phyloP scores from a whole-genome alignment of 1,139 yeast species.

The Yamadazyma siamensis region DNA sequence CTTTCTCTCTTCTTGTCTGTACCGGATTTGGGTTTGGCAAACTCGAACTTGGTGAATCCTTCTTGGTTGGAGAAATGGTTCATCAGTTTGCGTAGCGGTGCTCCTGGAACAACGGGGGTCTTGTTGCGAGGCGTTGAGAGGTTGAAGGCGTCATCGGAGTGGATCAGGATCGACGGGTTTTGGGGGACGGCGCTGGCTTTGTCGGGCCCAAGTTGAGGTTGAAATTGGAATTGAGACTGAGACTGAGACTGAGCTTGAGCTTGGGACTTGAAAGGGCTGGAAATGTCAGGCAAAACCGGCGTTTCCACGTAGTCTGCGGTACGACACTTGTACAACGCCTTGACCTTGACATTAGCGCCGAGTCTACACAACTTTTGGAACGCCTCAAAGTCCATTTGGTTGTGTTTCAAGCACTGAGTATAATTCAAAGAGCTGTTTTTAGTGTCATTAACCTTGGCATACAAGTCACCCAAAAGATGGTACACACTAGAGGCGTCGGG shows the following conservation, averaged over 20 bases:
- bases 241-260: no score
- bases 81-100: slow-evolving; percentile 46
- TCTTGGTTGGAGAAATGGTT: slow-evolving; percentile 16
- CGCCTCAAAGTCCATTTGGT: slow-evolving; percentile 87
- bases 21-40: slow-evolving; percentile 35
- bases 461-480: slow-evolving; percentile 69
- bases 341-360: slow-evolving; percentile 65
- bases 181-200: neutral
- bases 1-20: slow-evolving; percentile 24
- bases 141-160: slow-evolving; percentile 23
- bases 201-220: neutral
- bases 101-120: slow-evolving; percentile 43
- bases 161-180: slow-evolving; percentile 14
- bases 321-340: slow-evolving; percentile 45
- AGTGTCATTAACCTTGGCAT: slow-evolving; percentile 54
- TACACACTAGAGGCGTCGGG: slow-evolving; percentile 70
- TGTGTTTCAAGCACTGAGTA: slow-evolving; percentile 62
- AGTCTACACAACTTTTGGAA: slow-evolving; percentile 70
- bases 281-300: slow-evolving; percentile 6
- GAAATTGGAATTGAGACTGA: no score
- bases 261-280: slow-evolving; percentile 10
- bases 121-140: slow-evolving; percentile 49
- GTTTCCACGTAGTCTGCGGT: neutral
- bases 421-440: slow-evolving; percentile 67
- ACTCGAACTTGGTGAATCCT: slow-evolving; percentile 19